phyloP scores from a whole-genome alignment of 2,329 filamentous ascomycete species.

The Purpureocillium takamizusanense region DNA sequence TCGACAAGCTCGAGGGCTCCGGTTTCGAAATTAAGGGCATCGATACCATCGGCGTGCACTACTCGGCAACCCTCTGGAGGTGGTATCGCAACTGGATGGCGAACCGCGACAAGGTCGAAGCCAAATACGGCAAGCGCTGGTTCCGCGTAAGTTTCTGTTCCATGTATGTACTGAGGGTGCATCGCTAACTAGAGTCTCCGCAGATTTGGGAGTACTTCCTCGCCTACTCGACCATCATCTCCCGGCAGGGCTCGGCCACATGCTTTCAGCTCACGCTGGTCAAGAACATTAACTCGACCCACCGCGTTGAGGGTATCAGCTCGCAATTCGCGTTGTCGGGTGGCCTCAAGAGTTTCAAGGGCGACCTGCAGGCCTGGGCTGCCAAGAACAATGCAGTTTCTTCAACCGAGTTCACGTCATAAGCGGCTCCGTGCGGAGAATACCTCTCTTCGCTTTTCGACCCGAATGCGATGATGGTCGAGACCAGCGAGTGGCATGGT shows the following conservation, averaged over 20 bases:
- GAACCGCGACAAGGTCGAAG: conserved; percentile 85
- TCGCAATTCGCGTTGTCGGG: conserved; percentile 62
- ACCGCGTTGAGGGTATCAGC: conserved; percentile 69
- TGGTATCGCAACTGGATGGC: conserved; percentile 99
- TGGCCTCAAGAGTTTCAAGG: conserved; percentile 36
- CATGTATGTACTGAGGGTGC: neutral
- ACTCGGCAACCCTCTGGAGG: conserved; percentile 91
- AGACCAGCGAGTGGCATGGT: too few species aligned
- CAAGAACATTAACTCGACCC: conserved; percentile 88
- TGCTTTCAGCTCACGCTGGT: conserved; percentile 85
- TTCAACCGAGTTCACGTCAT: conserved; percentile 19
- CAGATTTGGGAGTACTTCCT: conserved; percentile 93
- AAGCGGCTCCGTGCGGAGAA: neutral
- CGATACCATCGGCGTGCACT: conserved; percentile 94
- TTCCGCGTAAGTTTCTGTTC: conserved; percentile 62
- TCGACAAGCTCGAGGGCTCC: conserved; percentile 72
- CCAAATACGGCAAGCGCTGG: conserved; percentile 93
- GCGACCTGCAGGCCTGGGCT: conserved; percentile 23
- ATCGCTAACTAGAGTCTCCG: neutral
- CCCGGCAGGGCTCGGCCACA: conserved; percentile 75
- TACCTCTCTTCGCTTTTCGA: too few species aligned
- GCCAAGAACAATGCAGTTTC: conserved; percentile 25
- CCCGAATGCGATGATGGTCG: too few species aligned
- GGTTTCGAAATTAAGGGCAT: conserved; percentile 72
- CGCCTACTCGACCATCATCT: conserved; percentile 75